A percentile compares a stretch with the other conserved stretches of the same genome.
phyloP scores from a whole-genome alignment of 2,329 filamentous ascomycete species.

The Metarhizium brunneum region DNA sequence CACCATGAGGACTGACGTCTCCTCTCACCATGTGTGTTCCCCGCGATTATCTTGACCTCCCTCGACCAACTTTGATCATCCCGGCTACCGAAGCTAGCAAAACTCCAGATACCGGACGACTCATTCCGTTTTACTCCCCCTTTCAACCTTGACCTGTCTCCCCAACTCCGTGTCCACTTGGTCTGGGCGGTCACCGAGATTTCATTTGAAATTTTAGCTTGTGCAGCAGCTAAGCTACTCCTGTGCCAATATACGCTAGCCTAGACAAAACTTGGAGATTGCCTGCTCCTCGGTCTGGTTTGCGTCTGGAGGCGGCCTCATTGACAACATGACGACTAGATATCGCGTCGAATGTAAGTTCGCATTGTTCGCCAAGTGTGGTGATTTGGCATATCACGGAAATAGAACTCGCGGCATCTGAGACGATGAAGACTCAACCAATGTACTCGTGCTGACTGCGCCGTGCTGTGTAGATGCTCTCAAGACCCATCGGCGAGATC shows the following conservation, averaged over 20 bases:
- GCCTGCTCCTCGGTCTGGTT: no score
- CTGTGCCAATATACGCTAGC: no score
- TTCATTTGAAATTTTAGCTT: not conserved
- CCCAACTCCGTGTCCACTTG: not conserved
- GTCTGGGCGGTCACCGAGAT: not conserved
- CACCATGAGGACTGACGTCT: not conserved
- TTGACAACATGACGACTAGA: slow-evolving; percentile 45
- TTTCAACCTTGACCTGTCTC: not conserved
- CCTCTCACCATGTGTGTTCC: not conserved
- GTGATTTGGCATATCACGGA: no score
- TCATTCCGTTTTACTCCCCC: not conserved
- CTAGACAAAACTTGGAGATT: no score
- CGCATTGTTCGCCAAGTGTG: no score
- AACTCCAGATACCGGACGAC: no score
- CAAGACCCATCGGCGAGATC: slow-evolving; percentile 83
- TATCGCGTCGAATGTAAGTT: slow-evolving; percentile 66
- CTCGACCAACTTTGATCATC: not conserved
- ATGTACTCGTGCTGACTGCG: no score
- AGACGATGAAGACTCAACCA: no score
- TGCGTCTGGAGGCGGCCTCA: not conserved
- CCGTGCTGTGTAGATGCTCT: slow-evolving; percentile 38
- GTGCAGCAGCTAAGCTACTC: no score
- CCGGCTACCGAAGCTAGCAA: no score
- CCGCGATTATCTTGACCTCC: not conserved
- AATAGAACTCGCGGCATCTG: no score